phyloP scores from a whole-genome alignment of 352 stramenopile species.

The Pythium sp. region DNA sequence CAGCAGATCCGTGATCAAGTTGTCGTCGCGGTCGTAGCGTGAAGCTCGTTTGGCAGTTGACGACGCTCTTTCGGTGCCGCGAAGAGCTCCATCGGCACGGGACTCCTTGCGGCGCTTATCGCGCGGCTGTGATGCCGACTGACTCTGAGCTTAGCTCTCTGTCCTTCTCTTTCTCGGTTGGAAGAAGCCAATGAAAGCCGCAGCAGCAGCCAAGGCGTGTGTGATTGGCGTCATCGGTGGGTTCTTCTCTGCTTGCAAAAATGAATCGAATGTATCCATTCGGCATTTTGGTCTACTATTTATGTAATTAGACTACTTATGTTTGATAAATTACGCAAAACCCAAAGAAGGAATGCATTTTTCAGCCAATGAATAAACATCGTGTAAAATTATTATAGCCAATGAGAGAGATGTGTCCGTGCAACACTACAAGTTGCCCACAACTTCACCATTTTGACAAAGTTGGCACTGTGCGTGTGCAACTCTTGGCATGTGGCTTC shows the following conservation, averaged over 20 bases:
- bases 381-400: not conserved
- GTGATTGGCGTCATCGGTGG: not conserved
- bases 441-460: not conserved
- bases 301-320: not conserved
- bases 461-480: no score
- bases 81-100: not conserved
- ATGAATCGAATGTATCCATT: not conserved
- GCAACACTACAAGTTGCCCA: not conserved
- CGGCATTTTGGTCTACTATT: not conserved
- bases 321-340: not conserved
- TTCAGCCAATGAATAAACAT: not conserved
- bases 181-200: not conserved
- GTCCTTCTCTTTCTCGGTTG: not conserved
- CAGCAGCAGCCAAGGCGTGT: not conserved
- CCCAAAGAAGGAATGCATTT: not conserved
- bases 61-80: not conserved
- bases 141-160: not conserved
- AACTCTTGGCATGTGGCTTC: not conserved
- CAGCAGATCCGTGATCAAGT: not conserved
- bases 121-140: not conserved
- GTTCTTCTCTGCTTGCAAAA: not conserved
- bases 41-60: no score
- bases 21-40: no score
- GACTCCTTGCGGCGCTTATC: not conserved
- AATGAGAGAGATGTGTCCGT: not conserved